Evolutionary conservation across 805 yeast species (phyloP).

Genomic region (Metschnikowia drakensbergensis): DNA sequence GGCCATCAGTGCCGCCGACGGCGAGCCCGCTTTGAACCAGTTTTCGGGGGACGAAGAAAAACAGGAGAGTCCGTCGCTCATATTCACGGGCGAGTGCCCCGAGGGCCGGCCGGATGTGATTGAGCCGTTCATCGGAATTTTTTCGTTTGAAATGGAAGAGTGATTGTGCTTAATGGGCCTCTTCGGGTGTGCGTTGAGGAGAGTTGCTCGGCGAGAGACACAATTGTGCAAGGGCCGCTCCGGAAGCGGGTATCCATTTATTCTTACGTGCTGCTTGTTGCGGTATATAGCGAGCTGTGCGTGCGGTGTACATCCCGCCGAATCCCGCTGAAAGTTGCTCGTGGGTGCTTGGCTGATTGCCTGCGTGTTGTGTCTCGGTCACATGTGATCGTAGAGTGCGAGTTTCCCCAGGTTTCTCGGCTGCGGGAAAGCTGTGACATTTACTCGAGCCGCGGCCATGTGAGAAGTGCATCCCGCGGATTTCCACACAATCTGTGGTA

Average conservation of each 20-base stretch:
- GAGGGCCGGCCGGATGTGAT: slow-evolving; percentile 49
- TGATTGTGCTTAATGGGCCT: slow-evolving; percentile 5
- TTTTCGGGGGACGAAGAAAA: slow-evolving; percentile 21
- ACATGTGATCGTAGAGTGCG: slow-evolving; percentile 1
- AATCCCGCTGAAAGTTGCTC: too few species aligned
- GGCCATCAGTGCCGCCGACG: slow-evolving; percentile 18
- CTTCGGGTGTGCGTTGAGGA: too few species aligned
- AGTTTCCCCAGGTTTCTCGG: slow-evolving; percentile 5
- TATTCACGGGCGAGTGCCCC: slow-evolving; percentile 51
- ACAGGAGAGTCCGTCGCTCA: slow-evolving; percentile 43
- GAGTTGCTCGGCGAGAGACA: neutral
- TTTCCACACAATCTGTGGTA: slow-evolving; percentile 3
- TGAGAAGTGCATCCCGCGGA: neutral
- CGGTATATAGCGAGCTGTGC: too few species aligned
- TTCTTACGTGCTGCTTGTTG: too few species aligned
- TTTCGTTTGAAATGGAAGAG: slow-evolving; percentile 46
- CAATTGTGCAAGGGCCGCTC: too few species aligned
- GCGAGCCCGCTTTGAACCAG: slow-evolving; percentile 24
- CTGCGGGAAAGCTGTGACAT: neutral
- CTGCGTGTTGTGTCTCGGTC: neutral
- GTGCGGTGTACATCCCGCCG: too few species aligned
- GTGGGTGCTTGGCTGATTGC: neutral
- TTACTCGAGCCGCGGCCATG: slow-evolving; percentile 2
- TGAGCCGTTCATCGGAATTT: slow-evolving; percentile 54
- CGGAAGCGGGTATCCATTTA: too few species aligned